Evolutionary conservation across 139 green algal genomes (phyloP).

Genomic region (Axilococcus clingmanii): DNA sequence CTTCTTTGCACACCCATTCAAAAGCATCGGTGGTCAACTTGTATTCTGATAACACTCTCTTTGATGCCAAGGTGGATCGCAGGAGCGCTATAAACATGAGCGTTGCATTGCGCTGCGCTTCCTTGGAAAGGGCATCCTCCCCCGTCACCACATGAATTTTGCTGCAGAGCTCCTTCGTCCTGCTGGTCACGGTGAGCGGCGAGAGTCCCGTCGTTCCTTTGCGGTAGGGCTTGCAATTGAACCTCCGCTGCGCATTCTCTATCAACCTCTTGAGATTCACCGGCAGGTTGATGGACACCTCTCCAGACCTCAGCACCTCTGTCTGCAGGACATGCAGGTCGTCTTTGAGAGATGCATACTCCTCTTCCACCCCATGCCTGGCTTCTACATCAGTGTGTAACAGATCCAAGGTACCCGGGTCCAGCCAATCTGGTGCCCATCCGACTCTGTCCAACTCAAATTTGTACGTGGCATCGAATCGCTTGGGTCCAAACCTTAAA

Average conservation of each 20-base stretch:
- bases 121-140: constrained; percentile 62
- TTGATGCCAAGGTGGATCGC: constrained; percentile 73
- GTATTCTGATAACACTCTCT: constrained; percentile 79
- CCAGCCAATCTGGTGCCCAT: constrained; percentile 52
- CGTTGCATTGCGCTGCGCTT: constrained; percentile 95
- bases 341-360: constrained; percentile 32
- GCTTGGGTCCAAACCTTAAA: constrained; percentile 45
- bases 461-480: constrained; percentile 41
- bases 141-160: constrained; percentile 68
- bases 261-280: constrained; percentile 89
- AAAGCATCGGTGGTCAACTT: constrained; percentile 74
- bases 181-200: constrained; percentile 49
- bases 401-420: constrained; percentile 35
- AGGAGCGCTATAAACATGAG: constrained; percentile 84
- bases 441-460: constrained; percentile 46
- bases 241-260: constrained; percentile 83
- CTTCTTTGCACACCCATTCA: constrained; percentile 85
- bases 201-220: constrained; percentile 34
- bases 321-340: constrained; percentile 69
- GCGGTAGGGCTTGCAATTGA: constrained; percentile 33
- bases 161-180: constrained; percentile 46
- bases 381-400: constrained; percentile 42
- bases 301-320: constrained; percentile 71
- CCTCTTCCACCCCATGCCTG: constrained; percentile 34
- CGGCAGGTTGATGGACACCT: constrained; percentile 74